Base-by-base conservation (phyloP, 257 asterid species). In the Primulina huaijiensis region DNA sequence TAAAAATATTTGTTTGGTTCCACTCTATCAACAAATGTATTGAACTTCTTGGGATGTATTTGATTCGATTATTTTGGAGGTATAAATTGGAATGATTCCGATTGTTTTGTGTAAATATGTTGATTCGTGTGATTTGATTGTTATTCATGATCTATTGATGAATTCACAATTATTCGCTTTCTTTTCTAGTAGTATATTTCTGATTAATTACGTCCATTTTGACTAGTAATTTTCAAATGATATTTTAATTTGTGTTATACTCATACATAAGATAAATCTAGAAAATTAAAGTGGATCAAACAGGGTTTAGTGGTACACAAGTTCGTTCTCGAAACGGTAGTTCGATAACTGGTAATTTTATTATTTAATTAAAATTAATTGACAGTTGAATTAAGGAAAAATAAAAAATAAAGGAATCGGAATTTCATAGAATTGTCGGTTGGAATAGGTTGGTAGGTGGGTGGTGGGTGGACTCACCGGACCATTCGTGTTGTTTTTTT, bases 281-380 rank as follows among this genome's bases (percentile, higher is more conserved):
- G 8, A 29, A 6, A 12, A 17, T 27, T 27, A 60, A 59, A 14
- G 3, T 27, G 60, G n/a, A 12, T 7, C 6, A 50, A 3, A 46
- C 38, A 23, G 38, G 0, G 2, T 30, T 17, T 64, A 50, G 73
- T 68, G 78, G 82, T 70, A 61, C 74, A 55, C 63, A 53, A 67
- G 68, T 29, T 67, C 59, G 68, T 29, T 67, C 59, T 52, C 60
- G 31, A 57, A 38, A 10, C 11, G 21, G 50, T 73, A 56, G 60
- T 68, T 72, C 72, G 61, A 60, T 68, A 34, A 43, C 64, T 46
- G 20, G 56, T 2, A 7, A 16, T 46, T 46, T 46, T 46, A 46
- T 46, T 46, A 14, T 46, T 46, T 46, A 46, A 4, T 46, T 50
- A 21, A 50, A 14, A 16, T 46, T 46, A 46, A 4, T 46, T 50